A percentile compares a stretch with the other conserved stretches of the same genome.
phyloP scores from a whole-genome alignment of 306 rosid genomes.

The Sindora glabra region DNA sequence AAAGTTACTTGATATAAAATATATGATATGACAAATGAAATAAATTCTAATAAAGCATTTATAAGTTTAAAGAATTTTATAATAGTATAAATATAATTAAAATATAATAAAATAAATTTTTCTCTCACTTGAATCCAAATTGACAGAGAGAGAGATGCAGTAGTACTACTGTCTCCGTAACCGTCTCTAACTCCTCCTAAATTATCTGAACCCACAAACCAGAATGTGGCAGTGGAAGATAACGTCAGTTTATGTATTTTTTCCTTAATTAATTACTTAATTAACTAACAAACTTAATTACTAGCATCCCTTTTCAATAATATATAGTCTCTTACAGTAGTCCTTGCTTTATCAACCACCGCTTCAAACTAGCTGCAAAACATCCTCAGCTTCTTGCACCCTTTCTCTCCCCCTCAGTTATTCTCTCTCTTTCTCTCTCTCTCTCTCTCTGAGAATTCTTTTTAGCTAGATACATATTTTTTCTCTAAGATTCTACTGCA shows the following conservation, averaged over 20 bases:
- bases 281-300: too few relatives aligned
- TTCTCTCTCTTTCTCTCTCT: background rate
- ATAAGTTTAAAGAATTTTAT: too few relatives aligned
- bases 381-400: background rate
- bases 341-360: background rate
- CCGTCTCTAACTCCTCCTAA: slow-evolving; percentile 23
- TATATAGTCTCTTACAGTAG: background rate
- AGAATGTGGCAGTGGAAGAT: background rate
- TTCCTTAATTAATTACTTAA: too few relatives aligned
- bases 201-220: slow-evolving; percentile 21
- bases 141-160: background rate
- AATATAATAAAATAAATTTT: too few relatives aligned
- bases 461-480: background rate
- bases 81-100: too few relatives aligned
- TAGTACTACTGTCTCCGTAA: slow-evolving; percentile 7
- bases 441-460: background rate
- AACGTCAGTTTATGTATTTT: slow-evolving; percentile 9
- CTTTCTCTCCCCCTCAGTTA: background rate
- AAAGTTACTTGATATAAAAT: too few relatives aligned
- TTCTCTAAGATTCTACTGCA: too few relatives aligned
- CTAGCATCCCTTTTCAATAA: background rate
- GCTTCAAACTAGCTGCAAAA: background rate
- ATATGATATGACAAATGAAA: too few relatives aligned
- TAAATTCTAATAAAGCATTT: too few relatives aligned
- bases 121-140: too few relatives aligned